Conservation (phyloP, 257 asterid species). For the Solanum infundibuliforme region DNA sequence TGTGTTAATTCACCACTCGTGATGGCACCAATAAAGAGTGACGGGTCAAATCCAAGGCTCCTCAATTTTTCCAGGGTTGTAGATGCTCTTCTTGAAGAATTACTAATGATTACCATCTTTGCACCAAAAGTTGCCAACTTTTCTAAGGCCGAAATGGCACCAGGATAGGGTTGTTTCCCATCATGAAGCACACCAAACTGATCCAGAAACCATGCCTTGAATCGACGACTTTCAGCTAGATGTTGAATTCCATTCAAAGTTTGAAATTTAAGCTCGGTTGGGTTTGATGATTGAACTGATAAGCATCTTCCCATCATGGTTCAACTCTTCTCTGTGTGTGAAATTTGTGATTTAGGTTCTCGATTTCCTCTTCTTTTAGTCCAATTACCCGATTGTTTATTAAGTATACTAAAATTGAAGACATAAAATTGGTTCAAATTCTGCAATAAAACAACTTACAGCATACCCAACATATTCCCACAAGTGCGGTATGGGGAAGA, state of each 20-base stretch:
- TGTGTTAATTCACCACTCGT: slow-evolving; percentile 94
- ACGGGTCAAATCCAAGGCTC: slow-evolving; percentile 79
- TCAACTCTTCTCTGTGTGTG: not conserved
- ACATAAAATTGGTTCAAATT: not conserved
- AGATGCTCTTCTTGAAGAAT: slow-evolving; percentile 92
- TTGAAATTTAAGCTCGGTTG: not conserved
- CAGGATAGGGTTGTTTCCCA: slow-evolving; percentile 90
- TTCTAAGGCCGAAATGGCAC: slow-evolving; percentile 82
- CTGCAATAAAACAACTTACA: not conserved
- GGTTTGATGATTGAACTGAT: not conserved
- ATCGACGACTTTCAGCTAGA: not conserved
- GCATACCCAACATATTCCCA: not conserved
- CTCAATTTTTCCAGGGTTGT: slow-evolving; percentile 66
- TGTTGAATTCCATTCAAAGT: not conserved
- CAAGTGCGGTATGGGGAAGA: not conserved
- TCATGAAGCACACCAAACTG: slow-evolving; percentile 95
- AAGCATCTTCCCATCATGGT: not conserved
- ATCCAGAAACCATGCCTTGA: slow-evolving; percentile 92
- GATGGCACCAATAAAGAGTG: slow-evolving; percentile 76
- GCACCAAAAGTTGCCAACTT: slow-evolving; percentile 77
- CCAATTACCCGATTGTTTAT: not conserved
- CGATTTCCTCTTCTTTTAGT: not conserved
- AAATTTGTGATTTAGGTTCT: not conserved
- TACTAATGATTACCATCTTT: slow-evolving; percentile 84
- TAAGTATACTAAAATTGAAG: not conserved